These are phyloP conservation scores for Botrytis squamosa DNA, from an alignment of 2,329 filamentous ascomycete genomes.

Conservation along the genomic window DNA sequence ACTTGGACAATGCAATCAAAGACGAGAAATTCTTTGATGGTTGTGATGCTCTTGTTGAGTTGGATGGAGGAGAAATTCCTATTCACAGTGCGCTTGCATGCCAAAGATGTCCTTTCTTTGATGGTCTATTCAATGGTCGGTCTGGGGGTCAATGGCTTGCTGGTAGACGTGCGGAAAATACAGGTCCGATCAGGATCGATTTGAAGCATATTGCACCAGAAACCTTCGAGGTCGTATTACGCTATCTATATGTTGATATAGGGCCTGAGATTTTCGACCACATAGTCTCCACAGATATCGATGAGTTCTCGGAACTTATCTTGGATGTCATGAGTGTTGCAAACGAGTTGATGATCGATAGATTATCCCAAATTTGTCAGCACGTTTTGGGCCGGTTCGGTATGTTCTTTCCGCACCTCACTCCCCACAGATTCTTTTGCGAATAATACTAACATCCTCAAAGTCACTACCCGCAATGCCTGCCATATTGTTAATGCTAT, in stretches of 20 bases:
- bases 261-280: slow-evolving; percentile 80
- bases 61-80: slow-evolving; percentile 68
- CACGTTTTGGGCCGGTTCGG: slow-evolving; percentile 75
- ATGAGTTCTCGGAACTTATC: slow-evolving; percentile 84
- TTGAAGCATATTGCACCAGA: slow-evolving; percentile 73
- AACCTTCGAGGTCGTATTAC: slow-evolving; percentile 76
- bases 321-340: slow-evolving; percentile 87
- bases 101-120: slow-evolving; percentile 86
- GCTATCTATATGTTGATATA: slow-evolving; percentile 79
- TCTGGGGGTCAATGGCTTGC: slow-evolving; percentile 82
- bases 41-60: slow-evolving; percentile 75
- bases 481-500: slow-evolving; percentile 82
- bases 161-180: slow-evolving; percentile 56
- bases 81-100: slow-evolving; percentile 80
- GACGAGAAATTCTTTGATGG: slow-evolving; percentile 73
- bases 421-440: not conserved
- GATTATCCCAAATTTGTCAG: slow-evolving; percentile 87
- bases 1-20: slow-evolving; percentile 68
- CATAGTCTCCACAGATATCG: slow-evolving; percentile 66
- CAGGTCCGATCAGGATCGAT: slow-evolving; percentile 66
- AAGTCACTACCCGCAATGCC: slow-evolving; percentile 80
- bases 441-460: slow-evolving; percentile 27
- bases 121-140: slow-evolving; percentile 84
- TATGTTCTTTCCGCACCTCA: slow-evolving; percentile 39
- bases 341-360: slow-evolving; percentile 93